These are phyloP conservation scores for Begonia fuchsioides DNA, from an alignment of 306 rosid genomes.

Conservation along the genomic window DNA sequence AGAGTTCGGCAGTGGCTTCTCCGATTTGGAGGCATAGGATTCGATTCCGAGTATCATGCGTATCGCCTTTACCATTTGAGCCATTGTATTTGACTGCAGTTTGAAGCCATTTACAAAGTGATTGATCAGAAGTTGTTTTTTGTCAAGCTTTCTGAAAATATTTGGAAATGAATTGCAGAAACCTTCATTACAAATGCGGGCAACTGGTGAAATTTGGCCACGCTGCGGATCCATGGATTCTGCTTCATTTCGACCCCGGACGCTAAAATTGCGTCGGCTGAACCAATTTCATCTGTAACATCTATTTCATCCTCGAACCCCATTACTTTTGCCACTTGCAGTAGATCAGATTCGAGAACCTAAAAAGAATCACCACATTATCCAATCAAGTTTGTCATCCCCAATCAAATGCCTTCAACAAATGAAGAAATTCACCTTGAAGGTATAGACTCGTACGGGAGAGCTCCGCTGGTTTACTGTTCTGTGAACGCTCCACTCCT, in stretches of 20 bases:
- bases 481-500: slow-evolving; percentile 21
- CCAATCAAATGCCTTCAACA: no score
- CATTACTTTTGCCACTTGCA: slow-evolving; percentile 84
- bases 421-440: slow-evolving; percentile 43
- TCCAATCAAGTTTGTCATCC: neutral
- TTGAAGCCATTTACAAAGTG: no score
- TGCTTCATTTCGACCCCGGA: slow-evolving; percentile 65
- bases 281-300: slow-evolving; percentile 65
- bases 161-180: slow-evolving; percentile 6
- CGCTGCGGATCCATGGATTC: slow-evolving; percentile 75
- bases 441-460: slow-evolving; percentile 62
- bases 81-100: slow-evolving; percentile 86
- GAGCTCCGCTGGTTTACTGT: slow-evolving; percentile 39
- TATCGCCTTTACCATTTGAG: slow-evolving; percentile 91
- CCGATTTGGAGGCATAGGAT: slow-evolving; percentile 29
- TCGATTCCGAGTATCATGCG: slow-evolving; percentile 78
- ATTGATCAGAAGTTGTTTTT: no score
- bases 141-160: neutral
- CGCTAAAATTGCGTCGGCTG: slow-evolving; percentile 77
- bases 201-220: slow-evolving; percentile 81
- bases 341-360: slow-evolving; percentile 83
- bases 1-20: slow-evolving; percentile 29
- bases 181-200: slow-evolving; percentile 93
- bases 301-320: slow-evolving; percentile 76
- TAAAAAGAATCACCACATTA: slow-evolving; percentile 5